Evolutionary conservation across 2,329 filamentous ascomycete species (phyloP).

Genomic region (Xylaria multiplex): DNA sequence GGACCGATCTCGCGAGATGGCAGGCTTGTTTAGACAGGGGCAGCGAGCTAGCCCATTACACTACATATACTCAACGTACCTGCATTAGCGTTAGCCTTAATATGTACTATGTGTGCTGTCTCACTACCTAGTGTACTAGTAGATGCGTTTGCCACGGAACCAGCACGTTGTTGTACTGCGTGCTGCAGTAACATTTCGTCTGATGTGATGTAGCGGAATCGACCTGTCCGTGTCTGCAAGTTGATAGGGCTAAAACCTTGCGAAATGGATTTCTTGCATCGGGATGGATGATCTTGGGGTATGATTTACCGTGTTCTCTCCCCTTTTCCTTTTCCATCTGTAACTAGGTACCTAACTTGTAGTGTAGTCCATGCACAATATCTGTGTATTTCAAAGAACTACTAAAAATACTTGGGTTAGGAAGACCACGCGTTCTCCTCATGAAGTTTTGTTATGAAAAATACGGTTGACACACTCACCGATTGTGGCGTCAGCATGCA

Average conservation of each 20-base stretch:
- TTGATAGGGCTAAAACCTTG: background rate
- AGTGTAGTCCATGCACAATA: no score
- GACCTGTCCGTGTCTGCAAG: conserved; percentile 10
- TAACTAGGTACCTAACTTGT: no score
- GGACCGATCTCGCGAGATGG: background rate
- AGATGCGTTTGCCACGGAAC: background rate
- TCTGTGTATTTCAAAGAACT: no score
- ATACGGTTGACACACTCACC: background rate
- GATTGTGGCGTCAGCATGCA: conserved; percentile 11
- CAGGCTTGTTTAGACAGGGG: conserved; percentile 22
- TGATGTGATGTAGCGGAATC: conserved; percentile 17
- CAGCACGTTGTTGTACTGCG: background rate
- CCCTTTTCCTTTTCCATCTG: no score
- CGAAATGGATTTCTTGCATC: background rate
- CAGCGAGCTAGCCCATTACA: conserved; percentile 7
- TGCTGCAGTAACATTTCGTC: background rate
- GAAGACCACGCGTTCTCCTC: no score
- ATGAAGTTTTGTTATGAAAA: no score
- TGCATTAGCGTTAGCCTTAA: conserved; percentile 26
- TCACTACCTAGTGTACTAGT: background rate
- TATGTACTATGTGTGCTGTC: background rate
- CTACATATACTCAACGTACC: conserved; percentile 19
- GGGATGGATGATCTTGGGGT: no score
- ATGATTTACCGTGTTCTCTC: no score
- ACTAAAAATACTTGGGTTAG: no score